Percentiles rank a stretch among this genome's conserved stretches.
Conservation (phyloP, 495 filamentous ascomycete genomes). For the Trichoderma erinaceum region DNA sequence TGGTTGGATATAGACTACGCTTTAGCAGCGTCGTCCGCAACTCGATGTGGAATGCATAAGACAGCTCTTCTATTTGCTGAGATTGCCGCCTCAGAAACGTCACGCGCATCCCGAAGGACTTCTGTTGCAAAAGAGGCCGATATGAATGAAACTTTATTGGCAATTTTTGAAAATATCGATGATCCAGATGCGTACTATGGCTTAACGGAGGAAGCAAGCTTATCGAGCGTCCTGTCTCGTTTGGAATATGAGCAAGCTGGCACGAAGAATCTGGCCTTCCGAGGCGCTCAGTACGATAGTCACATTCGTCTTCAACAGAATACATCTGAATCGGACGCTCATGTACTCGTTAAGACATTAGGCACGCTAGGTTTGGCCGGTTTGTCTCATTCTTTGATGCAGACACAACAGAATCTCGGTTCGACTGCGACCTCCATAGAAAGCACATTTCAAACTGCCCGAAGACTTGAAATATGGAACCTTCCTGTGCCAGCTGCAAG, state of each 20-base stretch:
- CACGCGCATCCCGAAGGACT: conserved; percentile 58
- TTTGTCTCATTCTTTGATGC: conserved; percentile 64
- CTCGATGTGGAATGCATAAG: conserved; percentile 75
- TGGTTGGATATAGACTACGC: conserved; percentile 84
- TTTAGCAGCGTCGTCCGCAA: conserved; percentile 68
- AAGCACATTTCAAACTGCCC: conserved; percentile 71
- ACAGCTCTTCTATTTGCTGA: conserved; percentile 81
- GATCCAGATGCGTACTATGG: conserved; percentile 96
- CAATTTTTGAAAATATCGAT: conserved; percentile 83
- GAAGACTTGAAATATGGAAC: conserved; percentile 89
- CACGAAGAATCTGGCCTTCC: conserved; percentile 80
- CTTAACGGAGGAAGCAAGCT: conserved; percentile 68
- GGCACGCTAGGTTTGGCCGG: conserved; percentile 63
- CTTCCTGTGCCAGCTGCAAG: conserved; percentile 62
- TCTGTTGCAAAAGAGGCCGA: conserved; percentile 53
- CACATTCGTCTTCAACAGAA: conserved; percentile 53
- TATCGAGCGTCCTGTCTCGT: conserved; percentile 68
- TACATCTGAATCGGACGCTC: conserved; percentile 36
- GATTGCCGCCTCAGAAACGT: conserved; percentile 51
- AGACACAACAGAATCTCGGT: conserved; percentile 52
- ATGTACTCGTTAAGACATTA: conserved; percentile 55
- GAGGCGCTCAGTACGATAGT: conserved; percentile 86
- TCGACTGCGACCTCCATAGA: conserved; percentile 53
- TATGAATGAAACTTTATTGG: conserved; percentile 61
- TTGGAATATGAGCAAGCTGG: conserved; percentile 91